Percentiles rank a stretch among this genome's conserved stretches.
These are phyloP conservation scores for Coemansia aciculifera DNA, from an alignment of 192 early-diverging fungal genomes.

Conservation along the genomic window DNA sequence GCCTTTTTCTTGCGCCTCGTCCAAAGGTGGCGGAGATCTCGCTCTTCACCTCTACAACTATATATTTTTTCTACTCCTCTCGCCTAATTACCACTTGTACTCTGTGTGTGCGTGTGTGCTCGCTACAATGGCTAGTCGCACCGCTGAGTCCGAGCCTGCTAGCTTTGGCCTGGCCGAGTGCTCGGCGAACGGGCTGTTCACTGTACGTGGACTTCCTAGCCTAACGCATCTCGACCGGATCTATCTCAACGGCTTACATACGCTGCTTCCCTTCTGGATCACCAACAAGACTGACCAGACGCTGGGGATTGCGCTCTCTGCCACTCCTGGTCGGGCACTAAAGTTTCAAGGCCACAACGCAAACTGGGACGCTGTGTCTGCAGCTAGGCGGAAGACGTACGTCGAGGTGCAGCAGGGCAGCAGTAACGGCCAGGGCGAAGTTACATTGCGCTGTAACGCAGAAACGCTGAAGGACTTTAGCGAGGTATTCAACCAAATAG, in stretches of 20 bases:
- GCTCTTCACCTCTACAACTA: background rate
- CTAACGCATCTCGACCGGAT: constrained; percentile 37
- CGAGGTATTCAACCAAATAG: constrained; percentile 92
- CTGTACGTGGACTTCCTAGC: constrained; percentile 38
- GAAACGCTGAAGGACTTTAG: constrained; percentile 63
- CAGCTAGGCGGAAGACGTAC: constrained; percentile 27
- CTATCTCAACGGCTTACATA: constrained; percentile 48
- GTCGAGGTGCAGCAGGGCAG: constrained; percentile 11
- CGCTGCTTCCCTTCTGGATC: constrained; percentile 50
- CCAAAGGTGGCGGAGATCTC: background rate
- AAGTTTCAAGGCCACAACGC: constrained; percentile 45
- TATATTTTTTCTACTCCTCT: background rate
- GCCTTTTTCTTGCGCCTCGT: background rate
- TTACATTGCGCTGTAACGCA: constrained; percentile 32
- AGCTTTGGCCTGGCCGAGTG: constrained; percentile 17
- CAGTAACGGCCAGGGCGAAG: constrained; percentile 1
- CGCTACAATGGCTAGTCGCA: background rate
- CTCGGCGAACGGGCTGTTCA: constrained; percentile 29
- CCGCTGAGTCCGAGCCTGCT: constrained; percentile 2
- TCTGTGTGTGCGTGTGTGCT: background rate
- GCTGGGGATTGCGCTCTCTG: constrained; percentile 15
- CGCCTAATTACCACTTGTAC: background rate
- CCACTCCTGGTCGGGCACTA: constrained; percentile 7
- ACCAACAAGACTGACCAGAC: constrained; percentile 19
- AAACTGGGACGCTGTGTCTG: constrained; percentile 40